These are phyloP conservation scores for Cudoniella acicularis DNA, from an alignment of 495 filamentous ascomycete genomes.

Conservation along the genomic window DNA sequence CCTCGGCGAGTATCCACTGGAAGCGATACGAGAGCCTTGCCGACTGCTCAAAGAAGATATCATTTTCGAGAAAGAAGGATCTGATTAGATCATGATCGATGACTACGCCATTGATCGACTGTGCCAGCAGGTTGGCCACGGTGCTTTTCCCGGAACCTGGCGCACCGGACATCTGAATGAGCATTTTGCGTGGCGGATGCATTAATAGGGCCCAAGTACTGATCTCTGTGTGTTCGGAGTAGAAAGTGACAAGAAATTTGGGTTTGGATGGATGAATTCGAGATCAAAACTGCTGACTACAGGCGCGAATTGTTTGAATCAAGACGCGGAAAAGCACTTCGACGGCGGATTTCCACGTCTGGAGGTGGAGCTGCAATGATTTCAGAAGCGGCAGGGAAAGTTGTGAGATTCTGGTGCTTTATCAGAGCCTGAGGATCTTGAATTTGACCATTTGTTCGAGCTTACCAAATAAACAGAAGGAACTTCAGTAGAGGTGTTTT, in stretches of 20 bases:
- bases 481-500: too few relatives aligned
- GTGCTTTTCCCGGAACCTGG: constrained; percentile 23
- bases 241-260: neutral
- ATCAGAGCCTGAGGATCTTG: too few relatives aligned
- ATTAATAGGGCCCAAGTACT: neutral
- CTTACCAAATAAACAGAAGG: too few relatives aligned
- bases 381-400: too few relatives aligned
- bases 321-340: neutral
- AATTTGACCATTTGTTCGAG: too few relatives aligned
- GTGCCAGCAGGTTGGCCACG: constrained; percentile 2
- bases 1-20: constrained; percentile 24
- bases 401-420: too few relatives aligned
- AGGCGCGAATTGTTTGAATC: constrained; percentile 1
- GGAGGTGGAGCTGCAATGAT: too few relatives aligned
- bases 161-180: constrained; percentile 21
- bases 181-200: neutral
- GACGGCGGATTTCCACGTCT: neutral
- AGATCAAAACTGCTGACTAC: constrained; percentile 19
- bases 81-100: constrained; percentile 16
- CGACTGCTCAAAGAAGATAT: constrained; percentile 19
- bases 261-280: constrained; percentile 23
- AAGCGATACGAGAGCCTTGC: constrained; percentile 21
- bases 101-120: constrained; percentile 10
- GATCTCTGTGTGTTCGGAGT: neutral
- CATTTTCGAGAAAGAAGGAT: constrained; percentile 14